These are phyloP conservation scores for Areca catechu DNA, from an alignment of 176 grass and related monocot species.

Conservation along the genomic window DNA sequence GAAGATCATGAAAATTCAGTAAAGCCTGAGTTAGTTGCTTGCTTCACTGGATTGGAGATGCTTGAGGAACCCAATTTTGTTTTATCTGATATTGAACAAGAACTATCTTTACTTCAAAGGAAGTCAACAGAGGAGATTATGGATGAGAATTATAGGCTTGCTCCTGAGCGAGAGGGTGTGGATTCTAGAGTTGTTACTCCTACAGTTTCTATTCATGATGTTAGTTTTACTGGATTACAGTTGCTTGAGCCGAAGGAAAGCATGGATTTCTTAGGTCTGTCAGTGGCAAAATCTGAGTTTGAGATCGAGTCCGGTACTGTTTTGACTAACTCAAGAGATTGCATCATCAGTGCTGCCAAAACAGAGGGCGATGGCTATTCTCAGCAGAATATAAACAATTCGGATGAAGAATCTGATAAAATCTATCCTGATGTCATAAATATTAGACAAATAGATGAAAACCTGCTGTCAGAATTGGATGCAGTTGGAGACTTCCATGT, in stretches of 20 bases:
- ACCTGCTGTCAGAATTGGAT: constrained; percentile 62
- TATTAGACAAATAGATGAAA: constrained; percentile 51
- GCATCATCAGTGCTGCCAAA: not conserved
- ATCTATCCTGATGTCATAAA: constrained; percentile 57
- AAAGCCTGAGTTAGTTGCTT: constrained; percentile 25
- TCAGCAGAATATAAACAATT: constrained; percentile 40
- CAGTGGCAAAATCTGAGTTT: constrained; percentile 23
- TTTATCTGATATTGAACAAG: constrained; percentile 21
- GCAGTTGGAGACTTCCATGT: constrained; percentile 57
- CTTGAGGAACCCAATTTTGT: constrained; percentile 35
- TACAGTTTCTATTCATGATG: constrained; percentile 12
- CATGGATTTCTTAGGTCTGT: constrained; percentile 21
- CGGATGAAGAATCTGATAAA: constrained; percentile 61
- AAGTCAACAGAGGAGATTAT: not conserved
- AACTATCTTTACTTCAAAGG: not conserved
- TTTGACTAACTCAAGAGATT: constrained; percentile 12
- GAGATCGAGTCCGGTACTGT: constrained; percentile 14
- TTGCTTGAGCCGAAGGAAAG: constrained; percentile 20
- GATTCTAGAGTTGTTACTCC: constrained; percentile 17
- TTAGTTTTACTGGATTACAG: constrained; percentile 20
- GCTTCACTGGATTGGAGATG: constrained; percentile 32
- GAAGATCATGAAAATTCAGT: constrained; percentile 22
- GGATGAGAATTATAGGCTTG: not conserved
- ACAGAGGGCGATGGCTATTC: constrained; percentile 12
- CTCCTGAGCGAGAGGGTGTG: constrained; percentile 1